Conservation (phyloP, 441 rosid genomes). For the Syzygium syzygioides region DNA sequence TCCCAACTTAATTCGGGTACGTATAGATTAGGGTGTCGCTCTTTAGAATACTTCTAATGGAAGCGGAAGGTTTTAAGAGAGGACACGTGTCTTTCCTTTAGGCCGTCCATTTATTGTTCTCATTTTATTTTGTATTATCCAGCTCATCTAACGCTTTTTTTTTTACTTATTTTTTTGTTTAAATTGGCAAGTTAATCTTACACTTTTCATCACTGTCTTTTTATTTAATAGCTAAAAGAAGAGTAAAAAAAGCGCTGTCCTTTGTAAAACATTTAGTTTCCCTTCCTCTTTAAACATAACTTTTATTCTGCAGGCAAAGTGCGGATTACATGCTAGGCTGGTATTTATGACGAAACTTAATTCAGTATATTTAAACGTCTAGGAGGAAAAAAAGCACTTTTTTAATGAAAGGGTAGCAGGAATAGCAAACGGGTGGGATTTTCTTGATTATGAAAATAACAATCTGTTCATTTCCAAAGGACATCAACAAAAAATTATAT, state of each 20-base stretch:
- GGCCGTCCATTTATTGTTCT: not conserved
- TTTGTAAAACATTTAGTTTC: not conserved
- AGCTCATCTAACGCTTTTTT: not conserved
- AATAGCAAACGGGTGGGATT: not conserved
- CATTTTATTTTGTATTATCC: not conserved
- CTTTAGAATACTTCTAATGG: not conserved
- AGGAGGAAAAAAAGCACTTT: not conserved
- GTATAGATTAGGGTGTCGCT: not conserved
- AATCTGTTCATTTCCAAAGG: not conserved
- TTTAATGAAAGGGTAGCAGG: not conserved
- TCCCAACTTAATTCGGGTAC: not conserved
- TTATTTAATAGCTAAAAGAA: not conserved
- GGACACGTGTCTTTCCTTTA: not conserved
- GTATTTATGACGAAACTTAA: not conserved
- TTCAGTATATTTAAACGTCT: not conserved
- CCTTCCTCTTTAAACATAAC: not conserved
- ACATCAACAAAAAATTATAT: not conserved
- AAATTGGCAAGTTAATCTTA: not conserved
- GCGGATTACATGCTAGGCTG: not conserved
- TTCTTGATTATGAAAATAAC: not conserved
- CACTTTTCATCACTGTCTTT: not conserved
- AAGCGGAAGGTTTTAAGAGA: not conserved
- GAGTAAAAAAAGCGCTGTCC: not conserved
- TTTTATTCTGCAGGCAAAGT: not conserved
- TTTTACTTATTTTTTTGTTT: not conserved